These are phyloP conservation scores for Meredithiella fracta DNA, from an alignment of 2,329 filamentous ascomycete species.

Conservation along the genomic window DNA sequence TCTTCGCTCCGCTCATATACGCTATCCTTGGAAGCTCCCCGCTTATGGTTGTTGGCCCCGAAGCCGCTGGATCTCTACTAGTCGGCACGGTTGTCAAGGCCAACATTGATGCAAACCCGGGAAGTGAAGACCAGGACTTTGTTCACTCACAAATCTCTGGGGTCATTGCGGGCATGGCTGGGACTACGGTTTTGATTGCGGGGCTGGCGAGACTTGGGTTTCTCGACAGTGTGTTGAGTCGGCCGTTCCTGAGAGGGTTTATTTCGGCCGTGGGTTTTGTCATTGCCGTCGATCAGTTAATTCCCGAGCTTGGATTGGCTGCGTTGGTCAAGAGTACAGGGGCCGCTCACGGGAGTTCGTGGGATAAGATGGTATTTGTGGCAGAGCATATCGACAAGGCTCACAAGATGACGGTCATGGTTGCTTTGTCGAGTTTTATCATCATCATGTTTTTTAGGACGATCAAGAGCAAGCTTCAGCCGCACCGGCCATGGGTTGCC, in stretches of 20 bases:
- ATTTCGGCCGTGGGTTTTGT: slow-evolving; percentile 95
- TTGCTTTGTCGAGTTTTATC: slow-evolving; percentile 64
- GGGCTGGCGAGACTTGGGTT: slow-evolving; percentile 79
- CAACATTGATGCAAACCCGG: slow-evolving; percentile 52
- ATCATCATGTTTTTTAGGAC: slow-evolving; percentile 83
- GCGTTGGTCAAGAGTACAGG: slow-evolving; percentile 44
- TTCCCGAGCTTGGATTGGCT: slow-evolving; percentile 72
- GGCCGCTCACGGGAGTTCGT: slow-evolving; percentile 69
- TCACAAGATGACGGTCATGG: slow-evolving; percentile 58
- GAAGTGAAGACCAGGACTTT: slow-evolving; percentile 43
- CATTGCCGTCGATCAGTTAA: slow-evolving; percentile 85
- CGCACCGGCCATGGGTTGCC: slow-evolving; percentile 61
- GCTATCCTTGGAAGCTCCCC: slow-evolving; percentile 81
- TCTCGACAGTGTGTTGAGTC: slow-evolving; percentile 80
- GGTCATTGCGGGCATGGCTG: slow-evolving; percentile 73
- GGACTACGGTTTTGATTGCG: slow-evolving; percentile 73
- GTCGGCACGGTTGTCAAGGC: slow-evolving; percentile 73
- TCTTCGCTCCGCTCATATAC: slow-evolving; percentile 83
- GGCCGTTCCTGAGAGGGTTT: slow-evolving; percentile 84
- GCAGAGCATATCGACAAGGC: slow-evolving; percentile 45
- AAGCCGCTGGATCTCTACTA: slow-evolving; percentile 81
- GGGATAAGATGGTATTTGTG: slow-evolving; percentile 74
- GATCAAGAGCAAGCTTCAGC: slow-evolving; percentile 64
- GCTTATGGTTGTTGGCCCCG: slow-evolving; percentile 84
- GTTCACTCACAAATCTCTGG: slow-evolving; percentile 73